Conservation (phyloP, 2,329 filamentous ascomycete genomes). For the Venturia carpophila region DNA sequence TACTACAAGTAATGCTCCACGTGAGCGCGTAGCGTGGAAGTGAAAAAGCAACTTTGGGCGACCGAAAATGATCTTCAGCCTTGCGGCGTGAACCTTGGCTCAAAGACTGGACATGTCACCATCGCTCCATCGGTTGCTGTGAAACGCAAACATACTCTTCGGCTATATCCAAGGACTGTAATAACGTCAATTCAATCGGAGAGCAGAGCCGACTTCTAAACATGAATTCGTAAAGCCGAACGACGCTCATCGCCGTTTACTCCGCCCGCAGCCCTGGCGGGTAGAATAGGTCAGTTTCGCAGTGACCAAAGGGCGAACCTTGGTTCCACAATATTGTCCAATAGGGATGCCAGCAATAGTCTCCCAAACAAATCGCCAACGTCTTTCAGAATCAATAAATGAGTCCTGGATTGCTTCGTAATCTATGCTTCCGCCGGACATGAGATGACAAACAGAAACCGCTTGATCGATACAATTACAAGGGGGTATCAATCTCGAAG, state of each 20-base stretch:
- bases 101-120: no score
- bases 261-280: background rate
- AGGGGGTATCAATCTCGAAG: slow-evolving; percentile 2
- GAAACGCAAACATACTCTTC: no score
- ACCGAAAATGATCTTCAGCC: no score
- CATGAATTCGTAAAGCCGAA: background rate
- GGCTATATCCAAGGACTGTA: background rate
- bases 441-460: background rate
- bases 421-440: background rate
- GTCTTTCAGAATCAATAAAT: background rate
- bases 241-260: background rate
- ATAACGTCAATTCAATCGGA: background rate
- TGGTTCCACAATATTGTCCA: background rate
- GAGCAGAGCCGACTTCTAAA: background rate
- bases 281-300: background rate
- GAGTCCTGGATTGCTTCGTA: slow-evolving; percentile 11
- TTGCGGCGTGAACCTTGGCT: no score
- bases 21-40: no score
- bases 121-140: no score
- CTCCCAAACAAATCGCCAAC: background rate
- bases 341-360: background rate
- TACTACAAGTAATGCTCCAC: no score
- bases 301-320: background rate
- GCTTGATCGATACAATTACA: slow-evolving; percentile 11
- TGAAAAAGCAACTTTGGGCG: no score